These are phyloP conservation scores for Taphrina pruni DNA, from an alignment of 1,139 yeast species.

Conservation along the genomic window DNA sequence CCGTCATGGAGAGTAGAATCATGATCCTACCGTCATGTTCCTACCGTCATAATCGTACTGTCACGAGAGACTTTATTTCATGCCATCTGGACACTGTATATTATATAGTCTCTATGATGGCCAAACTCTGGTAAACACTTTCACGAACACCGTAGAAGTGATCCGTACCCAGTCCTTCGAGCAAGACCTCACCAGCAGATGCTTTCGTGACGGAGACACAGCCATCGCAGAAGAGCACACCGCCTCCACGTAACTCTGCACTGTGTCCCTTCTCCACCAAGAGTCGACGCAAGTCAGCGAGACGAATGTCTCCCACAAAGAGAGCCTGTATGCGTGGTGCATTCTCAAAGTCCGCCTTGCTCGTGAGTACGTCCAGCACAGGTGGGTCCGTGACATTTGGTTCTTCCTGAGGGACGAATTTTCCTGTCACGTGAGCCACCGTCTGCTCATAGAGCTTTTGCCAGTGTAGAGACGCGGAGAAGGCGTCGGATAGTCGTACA, in stretches of 20 bases:
- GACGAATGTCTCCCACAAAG: conserved; percentile 85
- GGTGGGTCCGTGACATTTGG: conserved; percentile 43
- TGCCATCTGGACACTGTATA: not conserved
- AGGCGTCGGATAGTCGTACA: conserved; percentile 69
- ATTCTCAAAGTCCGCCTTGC: conserved; percentile 49
- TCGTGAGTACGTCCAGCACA: conserved; percentile 49
- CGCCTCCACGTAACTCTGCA: conserved; percentile 93
- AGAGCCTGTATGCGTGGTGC: conserved; percentile 56
- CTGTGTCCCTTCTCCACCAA: conserved; percentile 64
- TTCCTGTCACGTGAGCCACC: conserved; percentile 81
- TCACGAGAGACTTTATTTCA: too few relatives aligned
- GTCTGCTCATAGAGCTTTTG: conserved; percentile 80
- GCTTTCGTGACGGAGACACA: conserved; percentile 75
- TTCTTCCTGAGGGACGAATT: conserved; percentile 42
- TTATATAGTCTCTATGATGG: conserved; percentile 13
- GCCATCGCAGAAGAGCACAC: conserved; percentile 84
- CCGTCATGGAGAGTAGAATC: too few relatives aligned
- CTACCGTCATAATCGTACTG: too few relatives aligned
- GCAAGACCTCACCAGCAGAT: conserved; percentile 77
- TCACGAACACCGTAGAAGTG: conserved; percentile 28
- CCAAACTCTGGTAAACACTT: conserved; percentile 27
- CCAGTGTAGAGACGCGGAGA: conserved; percentile 75
- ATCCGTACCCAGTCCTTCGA: conserved; percentile 64
- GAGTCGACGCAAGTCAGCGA: conserved; percentile 77
- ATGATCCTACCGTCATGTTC: too few relatives aligned